A percentile compares a stretch with the other conserved stretches of the same genome.
Evolutionary conservation across 2,329 filamentous ascomycete genomes (phyloP).

Genomic region (Arthrinium puccinioides): DNA sequence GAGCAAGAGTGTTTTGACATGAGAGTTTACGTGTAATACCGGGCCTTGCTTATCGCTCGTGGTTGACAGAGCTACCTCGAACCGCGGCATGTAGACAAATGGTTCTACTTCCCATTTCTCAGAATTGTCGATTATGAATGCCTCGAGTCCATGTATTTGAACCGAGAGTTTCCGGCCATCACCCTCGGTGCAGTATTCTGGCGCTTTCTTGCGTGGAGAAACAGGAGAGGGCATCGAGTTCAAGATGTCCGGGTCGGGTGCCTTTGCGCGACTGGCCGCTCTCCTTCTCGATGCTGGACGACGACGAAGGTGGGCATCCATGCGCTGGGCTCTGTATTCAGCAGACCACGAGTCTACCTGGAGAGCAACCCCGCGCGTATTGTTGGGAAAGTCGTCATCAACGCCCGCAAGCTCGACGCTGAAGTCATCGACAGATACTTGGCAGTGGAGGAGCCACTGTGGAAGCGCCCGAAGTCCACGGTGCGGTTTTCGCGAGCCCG

Average conservation of each 20-base stretch:
- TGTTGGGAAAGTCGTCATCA: conserved; percentile 74
- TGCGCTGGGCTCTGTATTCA: conserved; percentile 79
- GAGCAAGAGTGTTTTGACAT: conserved; percentile 69
- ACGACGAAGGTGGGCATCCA: conserved; percentile 51
- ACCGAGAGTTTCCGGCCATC: conserved; percentile 80
- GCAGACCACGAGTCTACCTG: conserved; percentile 83
- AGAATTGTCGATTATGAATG: conserved; percentile 80
- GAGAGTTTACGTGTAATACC: conserved; percentile 78
- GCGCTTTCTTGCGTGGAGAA: conserved; percentile 45
- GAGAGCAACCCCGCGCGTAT: conserved; percentile 74
- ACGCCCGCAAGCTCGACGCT: conserved; percentile 86
- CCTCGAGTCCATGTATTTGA: conserved; percentile 77
- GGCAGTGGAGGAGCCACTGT: conserved; percentile 75
- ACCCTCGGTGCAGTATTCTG: conserved; percentile 35
- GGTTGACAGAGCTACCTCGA: conserved; percentile 81
- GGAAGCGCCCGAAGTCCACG: conserved; percentile 76
- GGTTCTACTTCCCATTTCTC: conserved; percentile 80
- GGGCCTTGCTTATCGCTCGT: conserved; percentile 81
- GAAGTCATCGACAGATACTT: conserved; percentile 81
- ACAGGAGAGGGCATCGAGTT: conserved; percentile 41
- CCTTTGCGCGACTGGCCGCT: conserved; percentile 64
- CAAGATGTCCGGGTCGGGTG: conserved; percentile 61
- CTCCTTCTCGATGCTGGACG: conserved; percentile 56
- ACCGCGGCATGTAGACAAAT: conserved; percentile 77
- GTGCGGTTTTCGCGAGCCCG: conserved; percentile 42